phyloP scores from a whole-genome alignment of 345 rosid genomes.

The Ailanthus altissimus region DNA sequence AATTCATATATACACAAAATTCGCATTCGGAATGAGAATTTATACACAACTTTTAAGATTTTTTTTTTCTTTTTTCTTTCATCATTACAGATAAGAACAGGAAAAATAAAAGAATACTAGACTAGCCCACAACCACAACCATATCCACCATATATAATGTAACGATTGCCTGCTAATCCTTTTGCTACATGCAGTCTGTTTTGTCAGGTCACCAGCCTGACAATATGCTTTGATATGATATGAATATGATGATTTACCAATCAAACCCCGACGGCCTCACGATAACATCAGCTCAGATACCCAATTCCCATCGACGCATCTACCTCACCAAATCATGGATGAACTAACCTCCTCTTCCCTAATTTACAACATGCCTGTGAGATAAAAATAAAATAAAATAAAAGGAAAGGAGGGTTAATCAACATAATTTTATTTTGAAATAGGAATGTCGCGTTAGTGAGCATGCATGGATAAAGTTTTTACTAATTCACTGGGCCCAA shows the following conservation, averaged over 20 bases:
- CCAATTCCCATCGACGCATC: neutral
- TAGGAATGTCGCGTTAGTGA: neutral
- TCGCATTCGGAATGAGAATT: conserved; percentile 10
- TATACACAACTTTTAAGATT: conserved; percentile 12
- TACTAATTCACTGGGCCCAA: neutral
- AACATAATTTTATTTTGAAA: neutral
- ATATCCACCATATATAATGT: neutral
- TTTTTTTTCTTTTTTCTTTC: neutral
- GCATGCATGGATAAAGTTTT: neutral
- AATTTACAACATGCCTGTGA: conserved; percentile 28
- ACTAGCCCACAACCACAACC: neutral
- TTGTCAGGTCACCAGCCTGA: conserved; percentile 13
- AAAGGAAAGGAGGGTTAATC: neutral
- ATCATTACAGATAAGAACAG: neutral
- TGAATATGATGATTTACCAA: neutral
- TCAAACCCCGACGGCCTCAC: neutral
- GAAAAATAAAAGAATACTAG: neutral
- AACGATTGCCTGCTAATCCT: conserved; percentile 7
- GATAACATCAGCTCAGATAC: neutral
- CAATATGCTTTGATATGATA: conserved; percentile 7
- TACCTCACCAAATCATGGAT: neutral
- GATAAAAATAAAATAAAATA: neutral
- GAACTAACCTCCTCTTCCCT: conserved; percentile 23
- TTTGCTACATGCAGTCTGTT: conserved; percentile 2
- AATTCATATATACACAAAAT: conserved; percentile 6